Base-by-base conservation (phyloP, 495 filamentous ascomycete species). In the Talaromyces borbonicus region DNA sequence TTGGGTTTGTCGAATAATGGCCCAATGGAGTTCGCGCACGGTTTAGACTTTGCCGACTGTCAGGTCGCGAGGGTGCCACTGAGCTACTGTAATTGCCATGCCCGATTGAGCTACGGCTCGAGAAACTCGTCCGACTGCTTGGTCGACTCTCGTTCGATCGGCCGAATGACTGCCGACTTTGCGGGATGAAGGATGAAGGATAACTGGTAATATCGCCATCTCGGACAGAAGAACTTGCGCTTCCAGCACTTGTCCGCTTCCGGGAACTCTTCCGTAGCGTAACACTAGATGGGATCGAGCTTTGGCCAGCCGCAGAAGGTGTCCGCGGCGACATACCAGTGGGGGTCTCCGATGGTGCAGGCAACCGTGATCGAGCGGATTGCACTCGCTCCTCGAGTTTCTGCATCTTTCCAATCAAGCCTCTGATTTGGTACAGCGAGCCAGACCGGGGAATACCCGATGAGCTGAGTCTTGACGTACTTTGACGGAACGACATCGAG, bases 371-470 rank as follows among this genome's bases (percentile, higher is more conserved):
- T 50, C 87, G 80, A 19, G 85, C 92, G n/a, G 84, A 87, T 39
- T 97, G 89, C 5, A 98, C 89, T 24, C 90, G 75, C 47, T 90
- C 84, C 61, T 97, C 93, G 31, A 98, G 78, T 50, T 83, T 80
- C 61, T 95, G 87, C 93, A 98, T 96, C 64, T 96, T 92, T 18
- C 86, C 89, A 47, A 90, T 92, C 44, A 98, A 77, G 2, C 81
- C 82, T 20, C 92, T 87, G 56, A 97, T 90, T 56, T 98, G 92
- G 47, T 84, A 84, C 24, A 98, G 75, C 4, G 93, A 96, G 27
- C 80, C 84, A 14, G 93, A 95, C 27, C 83, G 73, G 23, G 88
- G 83, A 19, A 93, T 54, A 30, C 49, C 68, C 41, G 49, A 50
- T 18, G 42, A 38, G 46, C 58, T 65, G 19, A 60, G 58, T 19